Evolutionary conservation across 352 stramenopile genomes (phyloP).

Genomic region (Pythium aquatile): DNA sequence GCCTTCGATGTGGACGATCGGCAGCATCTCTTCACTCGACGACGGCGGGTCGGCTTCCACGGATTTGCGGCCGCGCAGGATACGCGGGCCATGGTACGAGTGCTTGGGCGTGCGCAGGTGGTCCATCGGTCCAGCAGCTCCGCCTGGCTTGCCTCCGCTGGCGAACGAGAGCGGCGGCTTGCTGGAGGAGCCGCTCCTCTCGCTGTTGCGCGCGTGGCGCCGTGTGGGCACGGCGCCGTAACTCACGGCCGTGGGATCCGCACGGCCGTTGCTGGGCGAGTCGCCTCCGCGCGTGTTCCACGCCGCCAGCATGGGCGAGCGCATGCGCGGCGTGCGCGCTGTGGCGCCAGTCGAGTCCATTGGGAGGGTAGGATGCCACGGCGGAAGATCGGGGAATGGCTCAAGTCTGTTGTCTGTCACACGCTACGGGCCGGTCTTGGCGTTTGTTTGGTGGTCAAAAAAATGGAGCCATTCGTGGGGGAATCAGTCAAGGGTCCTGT

Average conservation of each 20-base stretch:
- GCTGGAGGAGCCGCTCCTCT: background rate
- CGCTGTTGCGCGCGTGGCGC: slow-evolving; percentile 11
- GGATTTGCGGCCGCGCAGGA: slow-evolving; percentile 7
- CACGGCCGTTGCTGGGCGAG: slow-evolving; percentile 36
- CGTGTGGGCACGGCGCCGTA: slow-evolving; percentile 25
- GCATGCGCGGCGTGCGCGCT: slow-evolving; percentile 59
- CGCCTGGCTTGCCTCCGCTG: background rate
- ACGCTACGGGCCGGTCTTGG: background rate
- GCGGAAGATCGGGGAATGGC: slow-evolving; percentile 12
- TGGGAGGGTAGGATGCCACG: background rate
- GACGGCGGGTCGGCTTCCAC: background rate
- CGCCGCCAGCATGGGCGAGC: slow-evolving; percentile 24
- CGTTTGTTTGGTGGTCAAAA: slow-evolving; percentile 11
- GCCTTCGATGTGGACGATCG: slow-evolving; percentile 25
- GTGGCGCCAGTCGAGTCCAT: slow-evolving; percentile 86
- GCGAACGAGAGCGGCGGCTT: slow-evolving; percentile 19
- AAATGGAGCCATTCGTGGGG: slow-evolving; percentile 19
- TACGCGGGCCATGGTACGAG: slow-evolving; percentile 23
- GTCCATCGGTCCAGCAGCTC: background rate
- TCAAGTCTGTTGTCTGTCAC: slow-evolving; percentile 17
- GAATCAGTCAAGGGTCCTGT: slow-evolving; percentile 5
- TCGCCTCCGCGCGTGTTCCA: slow-evolving; percentile 18
- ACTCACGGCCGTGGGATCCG: slow-evolving; percentile 24
- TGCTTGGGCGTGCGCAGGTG: slow-evolving; percentile 27
- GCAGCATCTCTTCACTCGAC: slow-evolving; percentile 22